Base-by-base conservation (phyloP, 2,329 filamentous ascomycete genomes). In the Polytolypa hystricis region DNA sequence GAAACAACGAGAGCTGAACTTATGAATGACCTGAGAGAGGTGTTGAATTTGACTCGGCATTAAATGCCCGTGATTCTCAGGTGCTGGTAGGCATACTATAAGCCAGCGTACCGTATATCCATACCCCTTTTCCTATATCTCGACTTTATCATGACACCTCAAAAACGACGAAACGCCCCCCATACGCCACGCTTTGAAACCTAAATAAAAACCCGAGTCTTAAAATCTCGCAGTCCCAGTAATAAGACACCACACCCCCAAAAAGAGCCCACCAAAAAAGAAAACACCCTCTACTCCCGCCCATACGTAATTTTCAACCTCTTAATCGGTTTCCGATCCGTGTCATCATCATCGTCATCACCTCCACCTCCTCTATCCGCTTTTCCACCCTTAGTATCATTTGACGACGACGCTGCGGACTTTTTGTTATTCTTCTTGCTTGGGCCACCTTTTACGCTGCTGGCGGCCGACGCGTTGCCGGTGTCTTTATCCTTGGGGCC, bases 351-450 rank as follows among this genome's bases (percentile, higher is more conserved):
- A 27, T 60, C 58, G 35, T 52, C 52, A 14, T 55, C 54, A 30
- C 55, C 59, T 16, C 60, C 58, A 8, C 55, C 38, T 47, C 49
- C 4, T 46, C 49, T 35, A 48, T 49, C 4, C 45, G 51, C 35
- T 53, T 51, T 38, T 49, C 52, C 25, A 37, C 35, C 7, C 39
- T 11, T 23, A n/a, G n/a, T n/a, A n/a, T n/a, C n/a, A n/a, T n/a
- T n/a, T n/a, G n/a, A 35, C 17, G 25, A 49, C 52, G 7, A 48
- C 48, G 12, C 49, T 44, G 18, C 19, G n/a, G 44, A 39, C 23
- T 57, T 54, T 42, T 64, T 67, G 44, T 64, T 65, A n/a, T n/a
- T n/a, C 45, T 61, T 63, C 40, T 64, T 64, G 38, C 58, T 61
- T 33, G 54, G 56, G 5, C 57, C 51, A 15, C 49, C 47, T 41